Conservation (phyloP, 78 protist species). For the Dictyostelium firmibasis region DNA sequence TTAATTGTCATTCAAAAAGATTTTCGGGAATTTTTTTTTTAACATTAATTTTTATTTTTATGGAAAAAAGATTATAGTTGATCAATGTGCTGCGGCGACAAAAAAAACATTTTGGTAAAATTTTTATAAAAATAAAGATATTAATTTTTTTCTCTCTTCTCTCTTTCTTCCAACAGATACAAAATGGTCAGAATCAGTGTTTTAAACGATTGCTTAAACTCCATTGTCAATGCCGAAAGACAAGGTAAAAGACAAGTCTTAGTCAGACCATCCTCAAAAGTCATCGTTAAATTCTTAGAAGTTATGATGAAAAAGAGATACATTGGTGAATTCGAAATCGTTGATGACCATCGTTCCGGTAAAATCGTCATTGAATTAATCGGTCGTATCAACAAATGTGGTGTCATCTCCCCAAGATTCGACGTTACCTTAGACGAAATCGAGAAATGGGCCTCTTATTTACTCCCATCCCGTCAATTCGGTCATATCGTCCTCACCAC, state of each 20-base stretch:
- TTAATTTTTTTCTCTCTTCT: background rate
- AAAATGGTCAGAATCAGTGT: slow-evolving; percentile 95
- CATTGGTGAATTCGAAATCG: slow-evolving; percentile 99
- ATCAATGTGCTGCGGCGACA: background rate
- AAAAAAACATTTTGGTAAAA: background rate
- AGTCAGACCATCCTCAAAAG: slow-evolving; percentile 98
- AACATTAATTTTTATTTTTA: background rate
- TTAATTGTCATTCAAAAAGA: background rate
- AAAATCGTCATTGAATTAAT: slow-evolving; percentile 98
- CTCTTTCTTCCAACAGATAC: background rate
- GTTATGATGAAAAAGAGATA: slow-evolving; percentile 99
- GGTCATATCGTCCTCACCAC: slow-evolving; percentile 99
- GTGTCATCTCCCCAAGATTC: slow-evolving; percentile 99
- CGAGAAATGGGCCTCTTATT: slow-evolving; percentile 91
- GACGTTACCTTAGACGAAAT: slow-evolving; percentile 78
- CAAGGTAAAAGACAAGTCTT: slow-evolving; percentile 99
- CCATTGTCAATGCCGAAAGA: slow-evolving; percentile 97
- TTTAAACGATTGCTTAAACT: slow-evolving; percentile 96
- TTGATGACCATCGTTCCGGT: slow-evolving; percentile 99
- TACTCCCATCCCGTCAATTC: slow-evolving; percentile 99
- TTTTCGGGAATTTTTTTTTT: background rate
- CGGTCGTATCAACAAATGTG: slow-evolving; percentile 99
- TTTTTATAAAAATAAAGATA: background rate
- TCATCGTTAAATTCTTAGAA: slow-evolving; percentile 97
- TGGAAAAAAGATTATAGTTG: background rate